Conservation (phyloP, 306 rosid species). For the Spatholobus suberectus region DNA sequence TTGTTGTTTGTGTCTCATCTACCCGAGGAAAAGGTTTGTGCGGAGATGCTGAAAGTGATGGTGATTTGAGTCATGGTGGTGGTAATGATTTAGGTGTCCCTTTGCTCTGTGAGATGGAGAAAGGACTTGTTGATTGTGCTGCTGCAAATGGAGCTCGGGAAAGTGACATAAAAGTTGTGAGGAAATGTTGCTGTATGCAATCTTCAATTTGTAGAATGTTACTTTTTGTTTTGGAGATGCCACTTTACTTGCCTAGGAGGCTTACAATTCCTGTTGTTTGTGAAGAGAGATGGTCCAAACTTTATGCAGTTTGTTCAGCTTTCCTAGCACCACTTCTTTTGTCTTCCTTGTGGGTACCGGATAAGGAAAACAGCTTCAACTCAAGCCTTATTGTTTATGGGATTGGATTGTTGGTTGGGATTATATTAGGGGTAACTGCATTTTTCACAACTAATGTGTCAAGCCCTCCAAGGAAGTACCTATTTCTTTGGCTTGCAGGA, state of each 20-base stretch:
- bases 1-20: constrained; percentile 49
- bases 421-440: constrained; percentile 40
- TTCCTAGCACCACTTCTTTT: constrained; percentile 52
- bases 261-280: constrained; percentile 61
- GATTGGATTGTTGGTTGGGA: constrained; percentile 47
- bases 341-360: constrained; percentile 38
- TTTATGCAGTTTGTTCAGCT: constrained; percentile 53
- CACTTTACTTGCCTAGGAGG: constrained; percentile 61
- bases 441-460: constrained; percentile 47
- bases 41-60: constrained; percentile 37
- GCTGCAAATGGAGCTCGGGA: constrained; percentile 41
- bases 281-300: constrained; percentile 60
- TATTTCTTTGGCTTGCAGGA: constrained; percentile 58
- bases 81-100: constrained; percentile 51
- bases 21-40: constrained; percentile 37
- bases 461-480: constrained; percentile 51
- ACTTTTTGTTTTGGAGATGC: constrained; percentile 50
- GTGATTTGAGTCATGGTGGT: constrained; percentile 17
- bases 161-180: constrained; percentile 34
- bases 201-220: constrained; percentile 36
- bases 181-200: constrained; percentile 36
- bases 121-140: too few species aligned
- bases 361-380: constrained; percentile 11
- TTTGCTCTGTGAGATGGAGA: constrained; percentile 50
- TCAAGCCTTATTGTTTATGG: constrained; percentile 46